Percentiles rank a stretch among this genome's conserved stretches.
phyloP scores from a whole-genome alignment of 345 rosid genomes.

The Salix dunnii region DNA sequence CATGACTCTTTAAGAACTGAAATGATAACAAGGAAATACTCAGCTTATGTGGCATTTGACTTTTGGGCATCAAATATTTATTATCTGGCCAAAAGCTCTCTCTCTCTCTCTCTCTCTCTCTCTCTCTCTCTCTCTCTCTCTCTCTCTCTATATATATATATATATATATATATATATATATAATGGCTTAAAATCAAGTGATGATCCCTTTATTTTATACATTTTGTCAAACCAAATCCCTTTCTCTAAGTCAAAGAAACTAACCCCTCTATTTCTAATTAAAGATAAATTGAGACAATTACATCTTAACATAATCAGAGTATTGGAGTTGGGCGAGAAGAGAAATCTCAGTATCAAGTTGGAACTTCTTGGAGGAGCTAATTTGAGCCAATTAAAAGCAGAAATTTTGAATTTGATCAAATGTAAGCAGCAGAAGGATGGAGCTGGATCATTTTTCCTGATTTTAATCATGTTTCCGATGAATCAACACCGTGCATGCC shows the following conservation, averaged over 20 bases:
- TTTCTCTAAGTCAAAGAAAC: too few species aligned
- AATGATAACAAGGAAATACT: neutral
- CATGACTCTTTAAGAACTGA: neutral
- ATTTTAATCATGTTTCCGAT: neutral
- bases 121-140: too few species aligned
- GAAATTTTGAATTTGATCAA: neutral
- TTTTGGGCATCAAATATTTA: neutral
- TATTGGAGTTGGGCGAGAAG: too few species aligned
- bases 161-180: too few species aligned
- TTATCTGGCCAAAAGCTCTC: too few species aligned
- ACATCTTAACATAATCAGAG: neutral
- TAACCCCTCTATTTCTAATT: neutral
- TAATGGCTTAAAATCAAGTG: too few species aligned
- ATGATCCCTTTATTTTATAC: neutral
- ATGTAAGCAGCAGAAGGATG: neutral
- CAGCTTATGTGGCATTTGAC: conserved; percentile 1
- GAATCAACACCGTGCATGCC: neutral
- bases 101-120: too few species aligned
- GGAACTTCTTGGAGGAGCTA: neutral
- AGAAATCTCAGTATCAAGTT: neutral
- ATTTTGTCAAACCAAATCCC: neutral
- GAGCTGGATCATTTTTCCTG: neutral
- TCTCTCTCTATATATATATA: too few species aligned
- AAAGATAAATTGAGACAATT: neutral
- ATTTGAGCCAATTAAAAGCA: neutral